Evolutionary conservation across 768 basidiomycete genomes (phyloP).

Genomic region (Rhodotorula toruloides): DNA sequence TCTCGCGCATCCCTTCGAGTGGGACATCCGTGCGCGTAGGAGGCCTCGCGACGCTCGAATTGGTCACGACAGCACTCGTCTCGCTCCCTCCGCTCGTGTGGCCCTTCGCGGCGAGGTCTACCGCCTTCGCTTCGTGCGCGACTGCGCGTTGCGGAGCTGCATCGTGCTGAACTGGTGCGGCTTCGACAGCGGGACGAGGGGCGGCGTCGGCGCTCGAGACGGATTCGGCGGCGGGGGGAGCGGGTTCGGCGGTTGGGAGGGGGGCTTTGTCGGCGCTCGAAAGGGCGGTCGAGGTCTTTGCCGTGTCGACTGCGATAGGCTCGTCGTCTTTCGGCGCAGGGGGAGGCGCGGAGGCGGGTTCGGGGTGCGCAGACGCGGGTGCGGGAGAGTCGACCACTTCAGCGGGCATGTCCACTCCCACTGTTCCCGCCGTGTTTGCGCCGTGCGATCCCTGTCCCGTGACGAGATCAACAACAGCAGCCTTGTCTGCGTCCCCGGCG

Average conservation of each 20-base stretch:
- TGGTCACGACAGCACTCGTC: neutral
- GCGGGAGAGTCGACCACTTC: slow-evolving; percentile 9
- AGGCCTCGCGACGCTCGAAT: slow-evolving; percentile 15
- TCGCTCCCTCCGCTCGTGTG: neutral
- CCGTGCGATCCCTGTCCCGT: neutral
- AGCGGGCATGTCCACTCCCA: too few relatives aligned
- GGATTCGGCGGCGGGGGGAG: slow-evolving; percentile 10
- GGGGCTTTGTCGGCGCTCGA: slow-evolving; percentile 21
- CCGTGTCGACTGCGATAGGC: slow-evolving; percentile 1
- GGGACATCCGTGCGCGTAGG: too few relatives aligned
- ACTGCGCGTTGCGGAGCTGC: neutral
- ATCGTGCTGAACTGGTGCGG: slow-evolving; percentile 12
- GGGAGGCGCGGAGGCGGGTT: neutral
- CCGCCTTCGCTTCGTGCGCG: neutral
- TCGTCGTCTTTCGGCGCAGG: neutral
- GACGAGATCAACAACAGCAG: neutral
- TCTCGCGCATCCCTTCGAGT: neutral
- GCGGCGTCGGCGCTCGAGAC: slow-evolving; percentile 3
- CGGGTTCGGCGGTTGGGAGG: slow-evolving; percentile 14
- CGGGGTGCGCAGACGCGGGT: neutral
- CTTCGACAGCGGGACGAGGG: slow-evolving; percentile 10
- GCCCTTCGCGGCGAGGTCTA: neutral
- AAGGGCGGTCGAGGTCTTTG: neutral
- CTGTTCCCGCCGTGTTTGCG: neutral
- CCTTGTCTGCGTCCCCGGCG: neutral